Conservation (phyloP, 1,284 basidiomycete species). For the Leucoagaricus sp. region DNA sequence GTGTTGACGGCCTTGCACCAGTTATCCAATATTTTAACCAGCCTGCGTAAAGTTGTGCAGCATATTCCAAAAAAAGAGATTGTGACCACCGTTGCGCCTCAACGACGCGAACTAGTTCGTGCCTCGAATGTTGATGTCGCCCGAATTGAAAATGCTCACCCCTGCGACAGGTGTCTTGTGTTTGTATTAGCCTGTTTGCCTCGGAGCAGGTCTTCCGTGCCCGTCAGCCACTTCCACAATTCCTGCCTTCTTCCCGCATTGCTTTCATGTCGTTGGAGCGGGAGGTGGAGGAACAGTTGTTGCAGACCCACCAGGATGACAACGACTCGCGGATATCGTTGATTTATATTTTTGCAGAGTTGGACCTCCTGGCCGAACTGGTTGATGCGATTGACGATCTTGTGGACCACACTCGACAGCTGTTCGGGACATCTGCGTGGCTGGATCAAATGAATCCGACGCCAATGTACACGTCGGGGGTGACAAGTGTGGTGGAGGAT, state of each 20-base stretch:
- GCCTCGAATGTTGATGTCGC: neutral
- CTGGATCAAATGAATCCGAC: constrained; percentile 20
- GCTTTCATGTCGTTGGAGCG: constrained; percentile 39
- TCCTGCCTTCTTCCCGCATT: constrained; percentile 47
- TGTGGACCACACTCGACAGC: constrained; percentile 39
- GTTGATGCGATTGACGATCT: constrained; percentile 46
- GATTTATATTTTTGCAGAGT: constrained; percentile 48
- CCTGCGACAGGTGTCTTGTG: constrained; percentile 35
- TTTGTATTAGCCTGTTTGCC: constrained; percentile 50
- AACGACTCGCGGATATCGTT: constrained; percentile 36
- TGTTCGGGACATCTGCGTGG: constrained; percentile 52
- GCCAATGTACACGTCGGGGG: constrained; percentile 15
- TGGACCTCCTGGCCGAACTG: constrained; percentile 42
- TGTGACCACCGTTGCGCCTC: constrained; percentile 41
- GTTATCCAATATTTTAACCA: constrained; percentile 46
- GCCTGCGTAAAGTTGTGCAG: constrained; percentile 48
- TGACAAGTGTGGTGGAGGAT: constrained; percentile 20
- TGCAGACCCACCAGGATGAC: constrained; percentile 30
- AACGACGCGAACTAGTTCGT: constrained; percentile 47
- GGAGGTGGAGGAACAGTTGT: constrained; percentile 39
- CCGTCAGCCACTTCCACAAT: constrained; percentile 51
- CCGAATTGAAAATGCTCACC: neutral
- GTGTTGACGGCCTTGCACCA: constrained; percentile 42
- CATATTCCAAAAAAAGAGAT: constrained; percentile 49
- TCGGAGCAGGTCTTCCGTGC: constrained; percentile 52